phyloP scores from a whole-genome alignment of 2,329 filamentous ascomycete species.

The Diplodia scrobiculata region DNA sequence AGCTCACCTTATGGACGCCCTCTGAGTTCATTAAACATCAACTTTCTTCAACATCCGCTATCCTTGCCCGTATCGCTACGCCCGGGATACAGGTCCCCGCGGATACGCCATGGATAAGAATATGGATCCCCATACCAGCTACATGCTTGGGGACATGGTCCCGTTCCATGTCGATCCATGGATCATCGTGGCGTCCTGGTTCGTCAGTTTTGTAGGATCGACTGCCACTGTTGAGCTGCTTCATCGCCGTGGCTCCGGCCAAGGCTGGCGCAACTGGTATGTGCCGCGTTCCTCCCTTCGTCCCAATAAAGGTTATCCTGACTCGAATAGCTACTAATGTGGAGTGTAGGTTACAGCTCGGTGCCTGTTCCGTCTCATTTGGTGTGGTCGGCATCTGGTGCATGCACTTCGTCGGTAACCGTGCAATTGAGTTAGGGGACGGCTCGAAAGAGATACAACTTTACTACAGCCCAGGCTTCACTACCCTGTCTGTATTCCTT shows the following conservation, averaged over 20 bases:
- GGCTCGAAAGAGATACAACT: slow-evolving; percentile 67
- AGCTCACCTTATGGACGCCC: slow-evolving; percentile 12
- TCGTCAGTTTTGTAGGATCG: slow-evolving; percentile 73
- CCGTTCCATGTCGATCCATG: slow-evolving; percentile 46
- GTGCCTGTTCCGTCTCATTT: slow-evolving; percentile 48
- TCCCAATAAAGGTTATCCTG: not conserved
- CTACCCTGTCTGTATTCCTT: slow-evolving; percentile 75
- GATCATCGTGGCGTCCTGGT: slow-evolving; percentile 66
- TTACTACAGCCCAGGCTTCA: slow-evolving; percentile 71
- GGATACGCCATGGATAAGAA: not conserved
- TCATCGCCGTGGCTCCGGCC: slow-evolving; percentile 70
- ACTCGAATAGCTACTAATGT: slow-evolving; percentile 15
- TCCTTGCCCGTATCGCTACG: not conserved
- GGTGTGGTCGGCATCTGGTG: slow-evolving; percentile 55
- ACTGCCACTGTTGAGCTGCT: slow-evolving; percentile 80
- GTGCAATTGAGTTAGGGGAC: slow-evolving; percentile 70
- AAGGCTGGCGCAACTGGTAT: slow-evolving; percentile 70
- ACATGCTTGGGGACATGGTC: slow-evolving; percentile 42
- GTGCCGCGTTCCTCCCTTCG: slow-evolving; percentile 32
- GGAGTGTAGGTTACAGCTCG: slow-evolving; percentile 45
- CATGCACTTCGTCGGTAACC: slow-evolving; percentile 81
- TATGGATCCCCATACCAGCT: slow-evolving; percentile 32
- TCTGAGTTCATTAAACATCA: not conserved
- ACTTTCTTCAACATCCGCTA: not conserved
- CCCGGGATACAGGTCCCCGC: not conserved